A percentile compares a stretch with the other conserved stretches of the same genome.
phyloP scores from a whole-genome alignment of 805 yeast species.

The Vanderwaltozyma verrucispora region DNA sequence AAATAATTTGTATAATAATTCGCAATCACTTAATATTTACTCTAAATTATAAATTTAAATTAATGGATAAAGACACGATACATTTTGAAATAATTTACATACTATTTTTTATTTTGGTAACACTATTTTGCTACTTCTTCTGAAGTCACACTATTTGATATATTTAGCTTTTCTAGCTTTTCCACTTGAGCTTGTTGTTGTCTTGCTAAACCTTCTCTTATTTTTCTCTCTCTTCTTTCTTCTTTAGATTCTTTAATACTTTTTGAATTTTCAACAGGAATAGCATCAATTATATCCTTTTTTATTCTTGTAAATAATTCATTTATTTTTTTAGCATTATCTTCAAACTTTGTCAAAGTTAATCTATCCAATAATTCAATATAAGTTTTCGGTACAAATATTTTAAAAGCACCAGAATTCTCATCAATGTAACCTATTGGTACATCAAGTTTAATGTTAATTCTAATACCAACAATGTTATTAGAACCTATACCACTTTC shows the following conservation, averaged over 20 bases:
- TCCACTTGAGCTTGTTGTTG: conserved; percentile 11
- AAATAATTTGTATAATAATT: conserved; percentile 5
- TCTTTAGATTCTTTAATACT: conserved; percentile 40
- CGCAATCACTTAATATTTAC: not conserved
- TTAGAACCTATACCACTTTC: conserved; percentile 81
- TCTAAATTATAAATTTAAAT: too few species aligned
- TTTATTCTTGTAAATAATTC: conserved; percentile 37
- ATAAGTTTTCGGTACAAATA: conserved; percentile 44
- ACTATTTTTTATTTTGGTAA: too few species aligned
- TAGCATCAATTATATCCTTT: conserved; percentile 17
- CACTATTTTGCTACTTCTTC: too few species aligned
- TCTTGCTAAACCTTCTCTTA: conserved; percentile 34
- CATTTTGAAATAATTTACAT: too few species aligned
- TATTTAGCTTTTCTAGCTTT: not conserved
- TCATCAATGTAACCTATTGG: conserved; percentile 56
- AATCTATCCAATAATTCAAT: conserved; percentile 41
- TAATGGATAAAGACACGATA: too few species aligned
- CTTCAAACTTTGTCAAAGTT: conserved; percentile 53
- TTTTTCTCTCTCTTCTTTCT: conserved; percentile 44
- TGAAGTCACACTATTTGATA: too few species aligned
- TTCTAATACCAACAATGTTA: conserved; percentile 67
- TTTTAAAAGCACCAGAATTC: conserved; percentile 19
- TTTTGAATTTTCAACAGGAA: not conserved
- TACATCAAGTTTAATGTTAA: conserved; percentile 53
- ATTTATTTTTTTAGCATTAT: conserved; percentile 49